phyloP scores from a whole-genome alignment of 176 grass and related monocot species.

The Poa pratensis region DNA sequence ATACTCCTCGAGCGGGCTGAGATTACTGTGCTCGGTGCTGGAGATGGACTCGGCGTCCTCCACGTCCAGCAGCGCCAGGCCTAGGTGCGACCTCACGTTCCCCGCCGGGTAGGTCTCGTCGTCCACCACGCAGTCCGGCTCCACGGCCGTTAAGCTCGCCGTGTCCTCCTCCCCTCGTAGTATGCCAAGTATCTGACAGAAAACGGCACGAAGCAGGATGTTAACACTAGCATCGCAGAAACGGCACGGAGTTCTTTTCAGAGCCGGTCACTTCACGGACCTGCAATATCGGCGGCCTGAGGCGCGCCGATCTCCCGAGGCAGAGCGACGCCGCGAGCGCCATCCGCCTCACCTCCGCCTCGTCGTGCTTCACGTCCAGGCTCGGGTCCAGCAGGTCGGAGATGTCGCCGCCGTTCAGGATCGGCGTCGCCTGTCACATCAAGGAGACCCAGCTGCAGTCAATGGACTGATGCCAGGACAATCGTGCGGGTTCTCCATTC shows the following conservation, averaged over 20 bases:
- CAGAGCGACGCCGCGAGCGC: conserved; percentile 73
- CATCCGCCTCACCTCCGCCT: conserved; percentile 65
- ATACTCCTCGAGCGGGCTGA: conserved; percentile 84
- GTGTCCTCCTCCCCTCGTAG: conserved; percentile 55
- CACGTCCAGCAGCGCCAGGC: conserved; percentile 69
- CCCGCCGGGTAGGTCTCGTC: conserved; percentile 80
- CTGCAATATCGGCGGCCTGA: conserved; percentile 78
- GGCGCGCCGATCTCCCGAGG: conserved; percentile 68
- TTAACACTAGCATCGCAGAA: background rate
- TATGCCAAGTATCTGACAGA: conserved; percentile 59
- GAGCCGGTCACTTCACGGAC: conserved; percentile 5
- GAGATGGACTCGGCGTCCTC: conserved; percentile 78
- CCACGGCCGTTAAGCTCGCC: conserved; percentile 23
- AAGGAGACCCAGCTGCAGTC: background rate
- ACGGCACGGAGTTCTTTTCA: background rate
- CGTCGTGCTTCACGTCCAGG: conserved; percentile 60
- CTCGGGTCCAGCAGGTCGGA: conserved; percentile 68
- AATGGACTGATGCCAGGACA: background rate
- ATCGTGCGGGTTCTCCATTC: too few relatives aligned
- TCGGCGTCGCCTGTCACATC: conserved; percentile 63
- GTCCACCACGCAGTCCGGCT: conserved; percentile 60
- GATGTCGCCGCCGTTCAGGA: conserved; percentile 71
- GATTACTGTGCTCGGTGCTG: conserved; percentile 72
- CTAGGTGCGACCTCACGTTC: conserved; percentile 74
- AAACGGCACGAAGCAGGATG: background rate